Percentiles rank a stretch among this genome's conserved stretches.
Conservation (phyloP, 257 asterid genomes). For the Capsicum pubescens region DNA sequence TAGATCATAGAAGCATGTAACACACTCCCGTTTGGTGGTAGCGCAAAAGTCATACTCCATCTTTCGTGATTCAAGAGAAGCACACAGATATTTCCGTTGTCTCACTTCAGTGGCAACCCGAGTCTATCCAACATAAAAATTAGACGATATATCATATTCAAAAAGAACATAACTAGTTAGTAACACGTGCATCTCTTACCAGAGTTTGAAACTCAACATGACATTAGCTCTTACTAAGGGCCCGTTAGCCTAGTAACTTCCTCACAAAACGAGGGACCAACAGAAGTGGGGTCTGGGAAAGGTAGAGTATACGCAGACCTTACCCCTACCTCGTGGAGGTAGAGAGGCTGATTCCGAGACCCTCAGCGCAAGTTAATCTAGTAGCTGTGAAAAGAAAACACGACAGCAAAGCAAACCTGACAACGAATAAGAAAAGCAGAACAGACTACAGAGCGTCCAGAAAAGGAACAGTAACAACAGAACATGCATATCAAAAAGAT, state of each 20-base stretch:
- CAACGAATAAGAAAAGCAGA: background rate
- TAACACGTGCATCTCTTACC: background rate
- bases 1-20: slow-evolving; percentile 66
- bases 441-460: background rate
- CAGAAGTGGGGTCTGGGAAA: background rate
- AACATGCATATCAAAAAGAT: background rate
- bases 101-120: slow-evolving; percentile 58
- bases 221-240: background rate
- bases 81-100: slow-evolving; percentile 61
- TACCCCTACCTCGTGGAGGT: background rate
- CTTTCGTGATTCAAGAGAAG: slow-evolving; percentile 35
- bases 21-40: slow-evolving; percentile 59
- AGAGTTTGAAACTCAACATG: background rate
- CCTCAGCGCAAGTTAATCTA: background rate
- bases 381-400: background rate
- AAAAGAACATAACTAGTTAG: background rate
- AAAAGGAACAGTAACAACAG: background rate
- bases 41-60: slow-evolving; percentile 46
- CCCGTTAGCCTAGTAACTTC: background rate
- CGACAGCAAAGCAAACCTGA: background rate
- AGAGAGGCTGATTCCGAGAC: background rate
- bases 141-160: slow-evolving; percentile 6
- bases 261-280: background rate
- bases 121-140: slow-evolving; percentile 40
- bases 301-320: background rate